These are phyloP conservation scores for Rhizopus sp. DNA, from an alignment of 371 early-diverging fungal genomes.

Conservation along the genomic window DNA sequence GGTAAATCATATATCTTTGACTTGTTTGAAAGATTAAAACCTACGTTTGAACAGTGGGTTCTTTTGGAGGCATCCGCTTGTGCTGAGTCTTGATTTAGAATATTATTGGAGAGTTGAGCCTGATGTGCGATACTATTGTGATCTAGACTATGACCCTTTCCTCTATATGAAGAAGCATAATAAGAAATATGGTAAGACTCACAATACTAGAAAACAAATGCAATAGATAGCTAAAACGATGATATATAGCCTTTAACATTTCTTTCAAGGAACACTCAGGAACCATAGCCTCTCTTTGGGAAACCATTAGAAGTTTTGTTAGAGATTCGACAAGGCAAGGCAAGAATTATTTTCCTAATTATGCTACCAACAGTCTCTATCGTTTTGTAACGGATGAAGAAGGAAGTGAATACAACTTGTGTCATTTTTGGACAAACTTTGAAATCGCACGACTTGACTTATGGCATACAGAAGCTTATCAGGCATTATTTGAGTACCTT, in stretches of 20 bases:
- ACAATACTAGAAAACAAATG: background rate
- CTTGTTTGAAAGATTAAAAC: too few relatives aligned
- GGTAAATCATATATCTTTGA: conserved; percentile 13
- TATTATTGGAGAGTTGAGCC: conserved; percentile 92
- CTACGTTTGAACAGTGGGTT: conserved; percentile 59
- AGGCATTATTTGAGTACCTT: conserved; percentile 51
- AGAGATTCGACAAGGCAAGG: conserved; percentile 18
- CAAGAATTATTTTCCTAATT: conserved; percentile 25
- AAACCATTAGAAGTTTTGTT: conserved; percentile 44
- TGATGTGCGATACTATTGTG: conserved; percentile 75
- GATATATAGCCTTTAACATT: conserved; percentile 58
- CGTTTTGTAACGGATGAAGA: conserved; percentile 26
- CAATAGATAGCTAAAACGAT: background rate
- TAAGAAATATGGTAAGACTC: conserved; percentile 68
- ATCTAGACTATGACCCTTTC: conserved; percentile 84
- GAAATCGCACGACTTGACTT: conserved; percentile 88
- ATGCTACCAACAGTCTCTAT: conserved; percentile 25
- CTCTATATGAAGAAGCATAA: conserved; percentile 71
- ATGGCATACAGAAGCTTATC: conserved; percentile 67
- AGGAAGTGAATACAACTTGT: conserved; percentile 56
- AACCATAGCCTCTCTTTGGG: conserved; percentile 79
- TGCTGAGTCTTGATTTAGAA: conserved; percentile 64
- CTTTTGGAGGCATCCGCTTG: conserved; percentile 74
- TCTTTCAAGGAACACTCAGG: conserved; percentile 68
- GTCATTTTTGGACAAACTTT: conserved; percentile 93